These are phyloP conservation scores for Rubroshorea leprosula DNA, from an alignment of 345 rosid species.

Conservation along the genomic window DNA sequence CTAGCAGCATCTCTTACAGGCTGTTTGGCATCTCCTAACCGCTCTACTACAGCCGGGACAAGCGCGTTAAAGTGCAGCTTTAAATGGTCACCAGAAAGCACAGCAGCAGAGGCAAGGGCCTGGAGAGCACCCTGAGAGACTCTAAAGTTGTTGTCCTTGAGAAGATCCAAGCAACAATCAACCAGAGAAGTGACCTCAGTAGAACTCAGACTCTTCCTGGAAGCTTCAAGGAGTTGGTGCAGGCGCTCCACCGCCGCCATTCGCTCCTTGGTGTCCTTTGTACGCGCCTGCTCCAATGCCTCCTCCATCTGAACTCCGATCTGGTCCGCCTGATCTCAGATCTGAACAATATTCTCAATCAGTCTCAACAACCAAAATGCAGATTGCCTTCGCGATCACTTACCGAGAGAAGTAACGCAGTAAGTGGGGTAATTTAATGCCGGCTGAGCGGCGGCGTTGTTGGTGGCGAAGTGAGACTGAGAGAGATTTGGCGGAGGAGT, in stretches of 20 bases:
- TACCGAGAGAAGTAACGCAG: constrained; percentile 18
- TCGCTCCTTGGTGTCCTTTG: constrained; percentile 96
- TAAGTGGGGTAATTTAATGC: constrained; percentile 1
- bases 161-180: constrained; percentile 94
- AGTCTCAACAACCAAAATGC: constrained; percentile 1
- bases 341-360: constrained; percentile 29
- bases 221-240: constrained; percentile 83
- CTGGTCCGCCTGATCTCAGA: constrained; percentile 35
- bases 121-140: constrained; percentile 95
- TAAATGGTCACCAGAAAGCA: constrained; percentile 85
- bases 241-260: constrained; percentile 98
- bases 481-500: constrained; percentile 31
- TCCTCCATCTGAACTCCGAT: constrained; percentile 79
- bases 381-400: neutral
- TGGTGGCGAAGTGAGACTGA: neutral
- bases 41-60: constrained; percentile 88
- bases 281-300: constrained; percentile 93
- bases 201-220: constrained; percentile 60
- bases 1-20: constrained; percentile 97
- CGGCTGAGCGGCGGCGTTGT: neutral
- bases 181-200: constrained; percentile 80
- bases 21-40: constrained; percentile 85
- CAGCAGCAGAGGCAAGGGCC: constrained; percentile 96
- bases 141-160: constrained; percentile 85
- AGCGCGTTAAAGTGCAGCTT: constrained; percentile 93